These are phyloP conservation scores for Ceratocystis diversiconidia DNA, from an alignment of 2,329 filamentous ascomycete genomes.

Conservation along the genomic window DNA sequence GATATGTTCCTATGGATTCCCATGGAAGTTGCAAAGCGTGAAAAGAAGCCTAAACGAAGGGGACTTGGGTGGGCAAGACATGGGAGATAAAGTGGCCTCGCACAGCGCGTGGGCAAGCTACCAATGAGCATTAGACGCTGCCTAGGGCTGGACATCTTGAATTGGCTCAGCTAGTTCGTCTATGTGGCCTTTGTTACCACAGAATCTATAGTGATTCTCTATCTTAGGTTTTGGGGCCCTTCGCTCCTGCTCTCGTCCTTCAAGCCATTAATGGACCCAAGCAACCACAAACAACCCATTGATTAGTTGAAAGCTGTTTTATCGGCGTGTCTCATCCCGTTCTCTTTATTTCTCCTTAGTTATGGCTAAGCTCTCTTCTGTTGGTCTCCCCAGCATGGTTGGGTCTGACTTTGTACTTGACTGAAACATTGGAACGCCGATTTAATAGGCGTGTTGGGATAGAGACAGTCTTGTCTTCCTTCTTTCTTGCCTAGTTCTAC, in stretches of 20 bases:
- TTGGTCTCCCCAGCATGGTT: background rate
- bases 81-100: background rate
- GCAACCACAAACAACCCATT: background rate
- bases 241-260: too few species aligned
- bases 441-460: background rate
- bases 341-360: background rate
- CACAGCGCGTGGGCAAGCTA: background rate
- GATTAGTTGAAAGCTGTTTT: background rate
- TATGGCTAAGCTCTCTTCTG: background rate
- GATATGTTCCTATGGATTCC: background rate
- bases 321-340: background rate
- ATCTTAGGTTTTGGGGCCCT: too few species aligned
- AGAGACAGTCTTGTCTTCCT: background rate
- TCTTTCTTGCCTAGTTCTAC: background rate
- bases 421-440: slow-evolving; percentile 1
- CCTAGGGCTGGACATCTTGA: background rate
- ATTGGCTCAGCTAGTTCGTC: background rate
- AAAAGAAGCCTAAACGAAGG: background rate
- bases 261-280: background rate
- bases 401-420: background rate
- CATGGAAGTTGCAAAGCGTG: background rate
- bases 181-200: background rate
- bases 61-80: background rate
- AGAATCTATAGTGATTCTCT: too few species aligned
- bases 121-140: background rate